Evolutionary conservation across 306 rosid genomes (phyloP), one percentile per base, ranked within the genome.

Genomic region (Phaseolus lunatus): DNA sequence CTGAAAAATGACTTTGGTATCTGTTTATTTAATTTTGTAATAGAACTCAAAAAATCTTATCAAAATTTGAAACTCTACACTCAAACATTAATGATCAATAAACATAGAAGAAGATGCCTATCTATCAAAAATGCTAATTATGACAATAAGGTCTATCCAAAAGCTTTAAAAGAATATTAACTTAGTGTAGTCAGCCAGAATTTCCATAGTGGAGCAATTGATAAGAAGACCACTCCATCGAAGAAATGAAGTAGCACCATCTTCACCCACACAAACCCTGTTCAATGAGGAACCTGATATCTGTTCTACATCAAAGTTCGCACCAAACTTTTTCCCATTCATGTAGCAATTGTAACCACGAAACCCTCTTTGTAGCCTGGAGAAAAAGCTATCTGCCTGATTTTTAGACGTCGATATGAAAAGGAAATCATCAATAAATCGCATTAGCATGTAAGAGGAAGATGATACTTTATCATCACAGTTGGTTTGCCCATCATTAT

Each of bases 221-320:
- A 95, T 86, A 61, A 92, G 97, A 87, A 95, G 82, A 70, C 97
- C 98, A 88, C 96, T 88, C 96, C 96, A 92, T 64, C 75, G 85
- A 73, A 94, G 84, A 76, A 92, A 90, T 80, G 94, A 88, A 78
- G 74, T 48, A 47, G 72, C 77, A 20, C 88, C 86, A 59, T 89
- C 89, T 65, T 86, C 85, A 49, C 93, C 85, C 75, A 56, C 80
- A 41, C 49, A 85, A 52, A 83, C 81, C 86, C 89, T 87, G 43
- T 80, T 89, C 50, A 86, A 85, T 41, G 81, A 76, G 52, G 56
- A 31, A 22, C 83, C 63, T 10, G 85, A 67, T 61, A 76, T 67
- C 65, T 78, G 81, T 50, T 75, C 84, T 23, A 80, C 70, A 79
- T 90, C 87, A 86, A 95, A 95, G 84, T 92, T 92, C 24, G 85